Conservation (phyloP, 2,329 filamentous ascomycete species). For the Aspergillus sp. region DNA sequence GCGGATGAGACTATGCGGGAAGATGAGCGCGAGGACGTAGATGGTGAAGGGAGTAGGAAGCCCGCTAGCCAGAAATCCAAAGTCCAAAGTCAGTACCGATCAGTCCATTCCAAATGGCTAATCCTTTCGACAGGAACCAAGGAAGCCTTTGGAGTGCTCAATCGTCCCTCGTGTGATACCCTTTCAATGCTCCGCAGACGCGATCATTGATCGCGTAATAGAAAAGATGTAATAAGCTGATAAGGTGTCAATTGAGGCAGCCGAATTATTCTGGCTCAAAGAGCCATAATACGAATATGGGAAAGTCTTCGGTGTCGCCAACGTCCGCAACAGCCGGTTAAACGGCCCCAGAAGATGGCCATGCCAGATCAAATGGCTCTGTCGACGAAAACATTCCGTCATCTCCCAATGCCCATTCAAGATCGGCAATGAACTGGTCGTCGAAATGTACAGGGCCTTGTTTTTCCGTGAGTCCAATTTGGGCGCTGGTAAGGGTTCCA, state of each 20-base stretch:
- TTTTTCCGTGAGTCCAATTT: slow-evolving; percentile 5
- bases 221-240: not conserved
- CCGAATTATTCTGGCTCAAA: not conserved
- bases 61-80: too few species aligned
- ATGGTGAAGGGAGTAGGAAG: too few species aligned
- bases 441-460: slow-evolving; percentile 30
- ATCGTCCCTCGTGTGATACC: not conserved
- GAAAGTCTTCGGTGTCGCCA: not conserved
- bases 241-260: not conserved
- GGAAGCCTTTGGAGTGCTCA: not conserved
- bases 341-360: not conserved
- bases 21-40: too few species aligned
- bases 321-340: not conserved
- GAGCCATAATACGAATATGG: not conserved
- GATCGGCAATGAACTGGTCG: slow-evolving; percentile 39
- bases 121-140: not conserved
- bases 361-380: slow-evolving; percentile 15
- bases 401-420: slow-evolving; percentile 39
- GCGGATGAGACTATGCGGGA: too few species aligned
- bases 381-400: slow-evolving; percentile 27
- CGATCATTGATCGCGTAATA: not conserved
- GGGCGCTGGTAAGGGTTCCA: slow-evolving; percentile 2
- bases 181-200: not conserved
- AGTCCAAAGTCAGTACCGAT: too few species aligned
- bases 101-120: too few species aligned